These are phyloP conservation scores for Pulicaria dysenterica DNA, from an alignment of 129 eudicot species.

Conservation along the genomic window DNA sequence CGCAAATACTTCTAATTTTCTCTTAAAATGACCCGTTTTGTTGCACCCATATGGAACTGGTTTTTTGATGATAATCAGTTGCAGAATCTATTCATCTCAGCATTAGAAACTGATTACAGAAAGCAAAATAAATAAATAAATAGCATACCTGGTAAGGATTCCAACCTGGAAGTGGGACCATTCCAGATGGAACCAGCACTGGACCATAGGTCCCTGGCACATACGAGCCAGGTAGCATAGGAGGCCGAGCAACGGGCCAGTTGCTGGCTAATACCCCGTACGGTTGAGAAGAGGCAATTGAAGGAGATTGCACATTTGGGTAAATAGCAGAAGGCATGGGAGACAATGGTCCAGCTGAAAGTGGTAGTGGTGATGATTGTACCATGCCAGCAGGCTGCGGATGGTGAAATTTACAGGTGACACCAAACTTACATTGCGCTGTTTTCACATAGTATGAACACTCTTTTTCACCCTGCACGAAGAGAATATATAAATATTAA, in stretches of 20 bases:
- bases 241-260: conserved; percentile 81
- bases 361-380: conserved; percentile 41
- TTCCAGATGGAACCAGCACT: conserved; percentile 64
- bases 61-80: not conserved
- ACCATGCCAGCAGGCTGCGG: conserved; percentile 70
- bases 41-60: not conserved
- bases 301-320: conserved; percentile 56
- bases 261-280: conserved; percentile 66
- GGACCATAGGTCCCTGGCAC: conserved; percentile 78
- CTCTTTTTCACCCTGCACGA: conserved; percentile 81
- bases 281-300: conserved; percentile 67
- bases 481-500: not conserved
- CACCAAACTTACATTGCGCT: conserved; percentile 91
- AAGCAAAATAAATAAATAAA: conserved; percentile 15
- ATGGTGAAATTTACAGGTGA: conserved; percentile 90
- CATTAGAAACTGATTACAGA: not conserved
- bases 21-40: not conserved
- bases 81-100: too few species aligned
- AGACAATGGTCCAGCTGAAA: conserved; percentile 40
- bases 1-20: not conserved
- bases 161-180: conserved; percentile 82
- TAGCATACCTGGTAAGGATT: conserved; percentile 68
- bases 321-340: conserved; percentile 55
- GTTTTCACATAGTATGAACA: conserved; percentile 81
- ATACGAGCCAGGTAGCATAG: conserved; percentile 73